phyloP scores from a whole-genome alignment of 139 green algal species.

The Chlorella sp. region DNA sequence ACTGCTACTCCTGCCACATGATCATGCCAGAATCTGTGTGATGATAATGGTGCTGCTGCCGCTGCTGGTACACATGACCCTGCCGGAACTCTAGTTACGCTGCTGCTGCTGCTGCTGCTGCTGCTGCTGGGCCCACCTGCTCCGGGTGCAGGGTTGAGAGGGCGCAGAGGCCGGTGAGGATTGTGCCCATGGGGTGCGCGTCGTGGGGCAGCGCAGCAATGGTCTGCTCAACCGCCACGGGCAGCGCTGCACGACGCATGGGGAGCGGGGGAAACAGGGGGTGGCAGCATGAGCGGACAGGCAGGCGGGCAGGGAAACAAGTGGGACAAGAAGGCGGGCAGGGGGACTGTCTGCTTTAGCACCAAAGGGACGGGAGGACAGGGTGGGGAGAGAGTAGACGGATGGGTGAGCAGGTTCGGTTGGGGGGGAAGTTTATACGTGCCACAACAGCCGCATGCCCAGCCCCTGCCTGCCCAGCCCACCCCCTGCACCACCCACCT shows the following conservation, averaged over 20 bases:
- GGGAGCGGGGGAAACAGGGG: too few relatives aligned
- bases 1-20: too few relatives aligned
- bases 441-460: neutral
- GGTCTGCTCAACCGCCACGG: conserved; percentile 76
- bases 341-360: too few relatives aligned
- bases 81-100: neutral
- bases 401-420: too few relatives aligned
- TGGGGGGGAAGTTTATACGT: too few relatives aligned
- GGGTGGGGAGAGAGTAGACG: neutral
- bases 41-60: too few relatives aligned
- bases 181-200: conserved; percentile 93
- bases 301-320: too few relatives aligned
- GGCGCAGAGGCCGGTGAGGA: conserved; percentile 84
- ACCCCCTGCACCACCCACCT: neutral
- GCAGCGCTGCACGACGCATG: conserved; percentile 57
- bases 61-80: too few relatives aligned
- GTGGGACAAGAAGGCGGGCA: too few relatives aligned
- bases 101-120: neutral
- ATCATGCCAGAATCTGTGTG: too few relatives aligned
- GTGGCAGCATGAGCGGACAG: too few relatives aligned
- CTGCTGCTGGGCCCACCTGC: conserved; percentile 15
- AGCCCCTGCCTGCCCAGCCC: neutral
- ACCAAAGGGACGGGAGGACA: neutral
- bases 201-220: conserved; percentile 88
- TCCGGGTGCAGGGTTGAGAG: conserved; percentile 90